These are phyloP conservation scores for Euphorbia corollata DNA, from an alignment of 441 rosid species.

Conservation along the genomic window DNA sequence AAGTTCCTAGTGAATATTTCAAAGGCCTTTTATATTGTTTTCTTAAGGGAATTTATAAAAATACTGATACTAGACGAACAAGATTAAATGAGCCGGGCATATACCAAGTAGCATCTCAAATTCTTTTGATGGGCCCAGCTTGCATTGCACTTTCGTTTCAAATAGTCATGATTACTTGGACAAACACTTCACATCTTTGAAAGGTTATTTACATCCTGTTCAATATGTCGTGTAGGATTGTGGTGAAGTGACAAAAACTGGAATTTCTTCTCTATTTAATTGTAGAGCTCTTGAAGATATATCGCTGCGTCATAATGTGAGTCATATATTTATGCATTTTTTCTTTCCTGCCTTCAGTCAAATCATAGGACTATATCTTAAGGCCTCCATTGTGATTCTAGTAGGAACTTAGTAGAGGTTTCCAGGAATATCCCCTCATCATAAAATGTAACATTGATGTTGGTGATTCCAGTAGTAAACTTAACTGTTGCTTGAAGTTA, in stretches of 20 bases:
- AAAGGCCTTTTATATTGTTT: background rate
- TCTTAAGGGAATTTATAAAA: too few relatives aligned
- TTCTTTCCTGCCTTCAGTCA: constrained; percentile 1
- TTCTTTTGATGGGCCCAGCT: background rate
- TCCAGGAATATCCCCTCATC: too few relatives aligned
- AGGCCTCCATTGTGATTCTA: background rate
- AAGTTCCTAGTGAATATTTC: background rate
- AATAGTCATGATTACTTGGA: background rate
- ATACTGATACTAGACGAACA: background rate
- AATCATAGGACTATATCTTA: constrained; percentile 3
- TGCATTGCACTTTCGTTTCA: background rate
- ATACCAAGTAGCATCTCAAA: background rate
- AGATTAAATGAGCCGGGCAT: background rate
- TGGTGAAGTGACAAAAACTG: constrained; percentile 51
- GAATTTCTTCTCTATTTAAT: constrained; percentile 46
- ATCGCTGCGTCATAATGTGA: constrained; percentile 69
- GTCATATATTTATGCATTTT: constrained; percentile 19
- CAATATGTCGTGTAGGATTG: constrained; percentile 49
- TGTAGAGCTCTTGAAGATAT: constrained; percentile 68
- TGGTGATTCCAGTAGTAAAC: background rate
- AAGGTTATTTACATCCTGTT: background rate
- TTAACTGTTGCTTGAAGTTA: background rate
- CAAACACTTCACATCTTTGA: constrained; percentile 3
- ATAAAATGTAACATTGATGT: background rate
- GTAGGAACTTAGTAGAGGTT: too few relatives aligned